These are phyloP conservation scores for Athelia sp. DNA, from an alignment of 1,284 basidiomycete species.

Conservation along the genomic window DNA sequence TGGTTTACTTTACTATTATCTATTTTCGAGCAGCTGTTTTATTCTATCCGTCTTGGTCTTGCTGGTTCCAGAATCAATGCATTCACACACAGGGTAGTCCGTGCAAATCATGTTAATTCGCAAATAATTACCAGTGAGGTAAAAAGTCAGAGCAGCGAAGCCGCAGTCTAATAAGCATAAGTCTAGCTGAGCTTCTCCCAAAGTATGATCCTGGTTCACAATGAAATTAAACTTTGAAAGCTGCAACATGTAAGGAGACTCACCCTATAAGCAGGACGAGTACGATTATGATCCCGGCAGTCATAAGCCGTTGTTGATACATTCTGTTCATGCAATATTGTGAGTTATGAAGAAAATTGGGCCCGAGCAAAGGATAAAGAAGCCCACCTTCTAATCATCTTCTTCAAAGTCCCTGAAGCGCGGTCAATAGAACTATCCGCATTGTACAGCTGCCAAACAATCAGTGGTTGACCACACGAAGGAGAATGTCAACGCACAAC, in stretches of 20 bases:
- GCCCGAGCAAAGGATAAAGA: neutral
- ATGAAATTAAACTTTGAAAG: too few relatives aligned
- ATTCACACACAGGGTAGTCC: too few relatives aligned
- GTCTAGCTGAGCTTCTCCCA: constrained; percentile 60
- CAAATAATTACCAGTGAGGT: constrained; percentile 12
- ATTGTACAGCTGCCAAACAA: constrained; percentile 25
- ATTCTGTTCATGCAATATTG: constrained; percentile 55
- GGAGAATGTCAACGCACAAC: constrained; percentile 45
- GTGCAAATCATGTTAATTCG: neutral
- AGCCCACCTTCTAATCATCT: constrained; percentile 43
- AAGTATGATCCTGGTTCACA: constrained; percentile 40
- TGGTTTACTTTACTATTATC: constrained; percentile 8
- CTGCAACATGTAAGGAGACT: too few relatives aligned
- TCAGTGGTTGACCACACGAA: neutral
- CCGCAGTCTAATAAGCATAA: neutral
- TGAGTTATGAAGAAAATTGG: constrained; percentile 9
- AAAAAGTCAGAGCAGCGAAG: constrained; percentile 3
- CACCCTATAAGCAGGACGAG: constrained; percentile 60
- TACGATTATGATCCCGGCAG: constrained; percentile 62
- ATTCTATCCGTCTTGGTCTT: too few relatives aligned
- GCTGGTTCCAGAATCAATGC: too few relatives aligned
- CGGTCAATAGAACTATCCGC: constrained; percentile 39
- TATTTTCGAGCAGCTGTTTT: neutral
- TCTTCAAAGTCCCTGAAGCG: constrained; percentile 37
- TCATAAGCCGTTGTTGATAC: constrained; percentile 77